Base-by-base conservation (phyloP, 495 filamentous ascomycete species). In the Barbatosphaeria neglecta region DNA sequence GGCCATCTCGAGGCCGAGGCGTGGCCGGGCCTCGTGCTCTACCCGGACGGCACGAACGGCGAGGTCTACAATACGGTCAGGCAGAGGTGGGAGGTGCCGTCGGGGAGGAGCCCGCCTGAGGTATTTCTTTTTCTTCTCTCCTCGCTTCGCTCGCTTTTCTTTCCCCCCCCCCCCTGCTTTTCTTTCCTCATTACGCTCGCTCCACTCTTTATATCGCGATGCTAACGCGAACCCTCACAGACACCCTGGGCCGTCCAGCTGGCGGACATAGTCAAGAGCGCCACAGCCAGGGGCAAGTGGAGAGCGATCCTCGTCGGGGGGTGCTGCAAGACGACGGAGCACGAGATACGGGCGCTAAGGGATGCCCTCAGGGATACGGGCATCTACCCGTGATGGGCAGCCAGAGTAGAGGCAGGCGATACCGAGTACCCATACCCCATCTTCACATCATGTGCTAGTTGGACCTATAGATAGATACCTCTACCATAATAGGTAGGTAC, bases 1-100 rank as follows among this genome's bases (percentile, higher is more conserved):
- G 59, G 53, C 6, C 39, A 45, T 7, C 48, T 58, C 13, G n/a
- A 24, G 4, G 46, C 62, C 13, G n/a, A 24, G 4, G 46, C 62
- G n/a, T 68, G 62, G 64, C 80, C 80, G 6, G 64, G 54, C 46
- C 54, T 86, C 44, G 75, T 84, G 35, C 46, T 83, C 39, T 86
- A 83, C 61, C 82, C 82, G 2, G 82, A 86, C 62, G 80, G 80
- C 1, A 82, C 82, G 15, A 75, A 77, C 33, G 80, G 80, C 3
- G 75, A 81, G 60, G 66, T 75, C 7, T 85, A 85, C 56, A 74
- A 85, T 56, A 76, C 79, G 6, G 58, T 52, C 1, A 79, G 73
- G 4, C 73, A 81, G 59, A 60, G 56, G 48, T 85, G 81, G 81
- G 72, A 68, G 56, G 57, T 61, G 45, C 63, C 62, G 2, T 50